phyloP scores from a whole-genome alignment of 495 filamentous ascomycete species.

The Xylaria castorea region DNA sequence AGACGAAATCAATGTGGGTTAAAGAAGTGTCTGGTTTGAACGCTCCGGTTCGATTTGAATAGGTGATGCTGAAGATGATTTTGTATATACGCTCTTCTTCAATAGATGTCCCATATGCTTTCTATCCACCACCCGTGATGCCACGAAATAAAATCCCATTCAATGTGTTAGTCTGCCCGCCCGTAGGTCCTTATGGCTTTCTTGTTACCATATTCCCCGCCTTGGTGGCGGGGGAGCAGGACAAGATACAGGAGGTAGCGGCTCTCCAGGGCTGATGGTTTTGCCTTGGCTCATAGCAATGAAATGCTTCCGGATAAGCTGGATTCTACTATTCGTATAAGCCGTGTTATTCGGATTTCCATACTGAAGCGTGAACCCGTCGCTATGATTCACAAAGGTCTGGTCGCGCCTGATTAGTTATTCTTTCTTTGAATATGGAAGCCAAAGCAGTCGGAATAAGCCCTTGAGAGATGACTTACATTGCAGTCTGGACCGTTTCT shows the following conservation, averaged over 20 bases:
- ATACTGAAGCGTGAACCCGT: slow-evolving; percentile 58
- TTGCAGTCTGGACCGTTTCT: slow-evolving; percentile 58
- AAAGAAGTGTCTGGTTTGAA: neutral
- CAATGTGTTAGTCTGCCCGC: neutral
- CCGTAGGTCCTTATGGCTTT: neutral
- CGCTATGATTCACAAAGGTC: slow-evolving; percentile 49
- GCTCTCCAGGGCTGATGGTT: slow-evolving; percentile 32
- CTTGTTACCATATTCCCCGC: neutral
- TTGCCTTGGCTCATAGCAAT: slow-evolving; percentile 48
- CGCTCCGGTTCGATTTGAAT: neutral
- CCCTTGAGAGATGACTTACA: slow-evolving; percentile 37
- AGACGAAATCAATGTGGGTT: neutral
- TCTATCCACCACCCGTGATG: neutral
- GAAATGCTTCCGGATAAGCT: slow-evolving; percentile 53
- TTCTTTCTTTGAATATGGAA: neutral
- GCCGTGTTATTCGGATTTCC: slow-evolving; percentile 54
- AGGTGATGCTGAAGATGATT: neutral
- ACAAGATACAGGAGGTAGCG: slow-evolving; percentile 41
- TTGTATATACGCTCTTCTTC: slow-evolving; percentile 16
- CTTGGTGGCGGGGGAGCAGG: slow-evolving; percentile 32
- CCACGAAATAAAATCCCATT: neutral
- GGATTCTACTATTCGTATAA: slow-evolving; percentile 48
- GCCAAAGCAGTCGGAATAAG: neutral
- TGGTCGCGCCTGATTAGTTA: slow-evolving; percentile 21
- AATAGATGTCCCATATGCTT: neutral